Evolutionary conservation across 768 basidiomycete genomes (phyloP).

Genomic region (Boletales sp.): DNA sequence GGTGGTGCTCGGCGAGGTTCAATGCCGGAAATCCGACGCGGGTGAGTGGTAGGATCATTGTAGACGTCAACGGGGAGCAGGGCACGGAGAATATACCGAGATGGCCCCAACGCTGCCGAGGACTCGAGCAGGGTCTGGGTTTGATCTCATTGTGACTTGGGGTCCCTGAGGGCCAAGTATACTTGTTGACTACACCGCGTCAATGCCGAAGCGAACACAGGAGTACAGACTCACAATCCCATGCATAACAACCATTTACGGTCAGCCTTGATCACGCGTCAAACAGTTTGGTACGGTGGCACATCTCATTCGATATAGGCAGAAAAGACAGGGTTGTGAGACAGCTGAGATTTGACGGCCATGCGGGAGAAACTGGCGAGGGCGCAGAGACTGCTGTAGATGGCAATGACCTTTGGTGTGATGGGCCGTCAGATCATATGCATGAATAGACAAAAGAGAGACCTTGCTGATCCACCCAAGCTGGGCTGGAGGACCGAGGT

Average conservation of each 20-base stretch:
- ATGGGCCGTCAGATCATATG: conserved; percentile 45
- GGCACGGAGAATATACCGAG: conserved; percentile 41
- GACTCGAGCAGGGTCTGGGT: conserved; percentile 13
- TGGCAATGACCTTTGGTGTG: conserved; percentile 77
- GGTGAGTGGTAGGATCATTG: neutral
- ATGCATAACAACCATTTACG: conserved; percentile 78
- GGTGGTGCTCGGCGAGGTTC: conserved; percentile 47
- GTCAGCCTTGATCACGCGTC: conserved; percentile 74
- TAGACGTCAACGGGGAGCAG: conserved; percentile 21
- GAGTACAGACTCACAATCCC: conserved; percentile 57
- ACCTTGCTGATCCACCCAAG: conserved; percentile 79
- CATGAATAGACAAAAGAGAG: neutral
- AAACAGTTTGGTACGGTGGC: conserved; percentile 76
- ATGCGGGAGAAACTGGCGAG: conserved; percentile 72
- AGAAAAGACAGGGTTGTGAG: conserved; percentile 68
- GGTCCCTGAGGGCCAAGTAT: conserved; percentile 67
- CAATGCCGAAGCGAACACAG: neutral
- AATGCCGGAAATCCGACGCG: conserved; percentile 48
- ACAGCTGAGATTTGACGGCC: conserved; percentile 60
- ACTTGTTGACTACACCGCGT: conserved; percentile 64
- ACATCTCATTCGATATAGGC: conserved; percentile 80
- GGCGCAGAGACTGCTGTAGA: conserved; percentile 82
- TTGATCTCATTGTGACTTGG: conserved; percentile 40
- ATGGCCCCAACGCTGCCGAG: conserved; percentile 30
- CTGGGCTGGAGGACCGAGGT: conserved; percentile 59